phyloP scores from a whole-genome alignment of 257 asterid genomes.

The Solanum tarapatanum region DNA sequence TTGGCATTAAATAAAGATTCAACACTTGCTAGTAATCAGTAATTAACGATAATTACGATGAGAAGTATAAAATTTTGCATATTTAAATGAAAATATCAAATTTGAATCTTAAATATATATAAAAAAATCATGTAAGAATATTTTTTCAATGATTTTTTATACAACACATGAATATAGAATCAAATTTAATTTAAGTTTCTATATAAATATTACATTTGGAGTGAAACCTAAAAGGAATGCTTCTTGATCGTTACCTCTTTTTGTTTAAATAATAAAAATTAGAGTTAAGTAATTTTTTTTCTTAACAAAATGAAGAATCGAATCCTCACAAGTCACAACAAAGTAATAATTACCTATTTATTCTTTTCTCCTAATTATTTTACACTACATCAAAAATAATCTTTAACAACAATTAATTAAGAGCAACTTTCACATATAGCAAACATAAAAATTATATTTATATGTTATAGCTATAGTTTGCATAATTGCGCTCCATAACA shows the following conservation, averaged over 20 bases:
- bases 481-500: too few species aligned
- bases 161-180: background rate
- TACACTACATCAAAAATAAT: too few species aligned
- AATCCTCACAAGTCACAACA: background rate
- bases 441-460: too few species aligned
- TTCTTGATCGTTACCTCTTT: too few species aligned
- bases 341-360: background rate
- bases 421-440: too few species aligned
- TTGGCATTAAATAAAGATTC: background rate
- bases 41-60: background rate
- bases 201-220: background rate
- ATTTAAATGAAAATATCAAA: background rate
- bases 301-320: background rate
- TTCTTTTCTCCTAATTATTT: background rate
- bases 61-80: background rate
- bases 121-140: background rate
- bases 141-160: background rate
- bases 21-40: background rate
- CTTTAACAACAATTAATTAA: too few species aligned
- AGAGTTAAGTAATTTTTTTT: too few species aligned
- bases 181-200: background rate
- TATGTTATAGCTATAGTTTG: too few species aligned
- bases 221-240: background rate
- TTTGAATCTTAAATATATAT: background rate
- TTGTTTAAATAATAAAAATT: too few species aligned